Conservation (phyloP, 2,329 filamentous ascomycete species). For the Aureobasidium sp. region DNA sequence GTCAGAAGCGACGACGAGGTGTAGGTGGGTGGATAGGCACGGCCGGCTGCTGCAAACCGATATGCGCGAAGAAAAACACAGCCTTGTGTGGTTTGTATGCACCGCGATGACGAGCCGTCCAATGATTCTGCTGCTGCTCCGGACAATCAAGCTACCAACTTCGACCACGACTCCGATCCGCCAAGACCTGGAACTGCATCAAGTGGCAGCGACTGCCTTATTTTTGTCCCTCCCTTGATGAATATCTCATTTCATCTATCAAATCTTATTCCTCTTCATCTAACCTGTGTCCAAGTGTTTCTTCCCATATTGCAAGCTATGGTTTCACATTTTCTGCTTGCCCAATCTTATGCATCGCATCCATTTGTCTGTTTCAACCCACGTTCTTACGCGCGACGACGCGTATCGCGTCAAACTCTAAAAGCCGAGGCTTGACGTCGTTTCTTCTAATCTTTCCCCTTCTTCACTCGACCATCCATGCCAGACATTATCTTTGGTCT, state of each 20-base stretch:
- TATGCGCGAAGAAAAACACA: neutral
- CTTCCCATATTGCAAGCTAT: neutral
- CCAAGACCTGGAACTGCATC: neutral
- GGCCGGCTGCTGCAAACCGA: neutral
- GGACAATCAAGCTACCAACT: neutral
- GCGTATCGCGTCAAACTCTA: neutral
- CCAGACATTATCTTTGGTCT: neutral
- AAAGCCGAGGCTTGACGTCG: constrained; percentile 2
- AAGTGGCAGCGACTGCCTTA: neutral
- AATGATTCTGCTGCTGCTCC: constrained; percentile 1
- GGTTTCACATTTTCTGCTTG: neutral
- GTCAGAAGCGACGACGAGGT: neutral
- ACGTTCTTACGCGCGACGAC: neutral
- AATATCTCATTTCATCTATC: neutral
- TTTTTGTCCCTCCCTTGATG: neutral
- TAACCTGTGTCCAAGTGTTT: neutral
- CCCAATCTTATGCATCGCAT: neutral
- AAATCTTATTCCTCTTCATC: neutral
- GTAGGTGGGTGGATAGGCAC: neutral
- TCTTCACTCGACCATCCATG: neutral
- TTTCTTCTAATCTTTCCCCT: neutral
- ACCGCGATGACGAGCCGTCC: neutral
- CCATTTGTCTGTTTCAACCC: neutral
- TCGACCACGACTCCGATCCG: neutral
- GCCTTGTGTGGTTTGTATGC: neutral